Base-by-base conservation (phyloP, 768 basidiomycete genomes). In the Kwoniella sp. region DNA sequence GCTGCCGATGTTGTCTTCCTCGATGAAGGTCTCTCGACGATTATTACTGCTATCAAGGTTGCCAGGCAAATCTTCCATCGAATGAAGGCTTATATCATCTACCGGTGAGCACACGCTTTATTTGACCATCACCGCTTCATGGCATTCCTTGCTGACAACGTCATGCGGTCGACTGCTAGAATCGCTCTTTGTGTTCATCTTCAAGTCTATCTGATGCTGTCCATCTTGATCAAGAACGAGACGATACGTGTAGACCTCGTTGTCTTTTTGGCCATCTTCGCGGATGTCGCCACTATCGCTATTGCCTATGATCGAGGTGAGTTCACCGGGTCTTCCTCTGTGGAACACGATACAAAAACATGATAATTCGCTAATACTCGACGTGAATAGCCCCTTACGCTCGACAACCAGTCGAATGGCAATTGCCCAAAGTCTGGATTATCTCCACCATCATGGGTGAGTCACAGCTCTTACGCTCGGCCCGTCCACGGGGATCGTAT, bases 1-100 rank as follows among this genome's bases (percentile, higher is more conserved):
- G 88, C 88, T 5, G 85, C 87, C 1, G 88, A 88, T 69, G 72
- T 73, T 37, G 84, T 85, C 20, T 84, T 85, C 76, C 73, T 84
- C n/a, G 84, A 84, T 66, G 83, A 84, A 56, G 84, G 84, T 60
- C 76, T 85, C 5, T 71, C 69, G 34, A 77, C 78, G 37, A 79
- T 81, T 62, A 84, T 85, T 66, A 84, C 83, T 8, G 75, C 82
- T 54, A 84, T 85, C 77, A 84, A 84, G 71, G 84, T 83, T 2
- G 83, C 84, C 1, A 78, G 84, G 25, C 83, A 84, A 71, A 85
- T 85, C 69, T 85, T 85, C 79, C 84, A 85, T 67, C 81, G 84
- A 52, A 82, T 83, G 84, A 82, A 82, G 73, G 83, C 82, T 57
- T 78, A 75, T 68, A 77, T 81, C 58, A 72, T 79, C 57, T 81